Evolutionary conservation across 176 grass and related monocot species (phyloP), one percentile per base, ranked within the genome.

Genomic region (Rhynchospora pubera): DNA sequence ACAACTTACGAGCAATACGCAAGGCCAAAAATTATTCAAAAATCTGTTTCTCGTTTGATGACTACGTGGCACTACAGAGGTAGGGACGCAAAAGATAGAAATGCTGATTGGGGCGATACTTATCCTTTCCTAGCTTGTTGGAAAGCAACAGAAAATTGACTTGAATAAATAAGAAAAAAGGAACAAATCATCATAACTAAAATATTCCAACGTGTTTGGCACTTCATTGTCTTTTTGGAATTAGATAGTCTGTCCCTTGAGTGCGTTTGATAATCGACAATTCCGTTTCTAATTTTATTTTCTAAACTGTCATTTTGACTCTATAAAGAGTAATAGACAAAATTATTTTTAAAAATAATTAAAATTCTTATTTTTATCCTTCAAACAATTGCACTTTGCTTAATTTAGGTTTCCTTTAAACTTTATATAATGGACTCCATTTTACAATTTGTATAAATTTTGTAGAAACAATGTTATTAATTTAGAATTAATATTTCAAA

Each of bases 101-200:
- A 51, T 73, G 45, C 8, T 72, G 69, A 24, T 73, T 23, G 19
- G 69, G 50, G 43, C 63, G 32, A 81, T 81, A 57, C 79, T 81
- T 65, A 81, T 81, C 79, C 58, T 81, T 81, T 81, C 59, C 79
- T 65, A 26, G 34, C 19, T 62, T 3, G 21, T 65, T 81, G 79
- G 79, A 65, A 81, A 81, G 61, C 45, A 79, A 74, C 70, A 52
- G 50, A 26, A 74, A 74, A 74, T 52, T 74, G 70, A 74, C 70
- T 52, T 74, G 5, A 26, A 28, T 51, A 74, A 51, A 74, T 74
- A 51, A 52, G 11, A 73, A 24, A 26, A 45, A 7, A 50, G 5
- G 47, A 50, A 51, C 21, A 74, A 74, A 74, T 51, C 24, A 51
- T 28, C 26, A 48, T 71, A 50, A 74, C 0, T 74, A 52, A 74